These are phyloP conservation scores for Aleurites moluccanus DNA, from an alignment of 441 rosid genomes.

Conservation along the genomic window DNA sequence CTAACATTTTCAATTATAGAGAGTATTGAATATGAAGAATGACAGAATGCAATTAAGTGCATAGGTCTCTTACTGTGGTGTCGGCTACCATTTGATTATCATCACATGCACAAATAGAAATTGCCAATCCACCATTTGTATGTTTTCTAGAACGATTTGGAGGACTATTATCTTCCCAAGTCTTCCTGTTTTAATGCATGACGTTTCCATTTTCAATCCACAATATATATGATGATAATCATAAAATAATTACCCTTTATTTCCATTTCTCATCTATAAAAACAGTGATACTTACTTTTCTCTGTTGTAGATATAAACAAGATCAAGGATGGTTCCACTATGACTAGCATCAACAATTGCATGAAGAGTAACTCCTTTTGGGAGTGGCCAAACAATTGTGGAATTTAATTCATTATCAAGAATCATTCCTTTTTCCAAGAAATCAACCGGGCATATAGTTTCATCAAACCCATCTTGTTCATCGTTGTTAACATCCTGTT, in stretches of 20 bases:
- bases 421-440: conserved; percentile 43
- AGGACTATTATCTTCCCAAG: conserved; percentile 42
- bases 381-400: conserved; percentile 47
- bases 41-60: no score
- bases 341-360: conserved; percentile 63
- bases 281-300: conserved; percentile 26
- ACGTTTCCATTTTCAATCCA: background rate
- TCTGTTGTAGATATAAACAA: conserved; percentile 36
- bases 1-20: no score
- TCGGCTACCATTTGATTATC: conserved; percentile 47
- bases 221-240: background rate
- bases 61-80: conserved; percentile 34
- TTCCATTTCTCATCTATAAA: no score
- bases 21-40: no score
- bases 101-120: conserved; percentile 47
- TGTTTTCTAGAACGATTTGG: conserved; percentile 36
- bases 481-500: conserved; percentile 38
- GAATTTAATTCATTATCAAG: conserved; percentile 45
- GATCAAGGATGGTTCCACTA: conserved; percentile 62
- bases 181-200: conserved; percentile 23
- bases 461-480: conserved; percentile 59
- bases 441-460: conserved; percentile 53
- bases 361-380: conserved; percentile 49
- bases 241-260: no score
- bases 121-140: conserved; percentile 51